Evolutionary conservation across 2,329 filamentous ascomycete genomes (phyloP), one percentile per base, ranked within the genome.

Genomic region (Colletotrichum sojae): DNA sequence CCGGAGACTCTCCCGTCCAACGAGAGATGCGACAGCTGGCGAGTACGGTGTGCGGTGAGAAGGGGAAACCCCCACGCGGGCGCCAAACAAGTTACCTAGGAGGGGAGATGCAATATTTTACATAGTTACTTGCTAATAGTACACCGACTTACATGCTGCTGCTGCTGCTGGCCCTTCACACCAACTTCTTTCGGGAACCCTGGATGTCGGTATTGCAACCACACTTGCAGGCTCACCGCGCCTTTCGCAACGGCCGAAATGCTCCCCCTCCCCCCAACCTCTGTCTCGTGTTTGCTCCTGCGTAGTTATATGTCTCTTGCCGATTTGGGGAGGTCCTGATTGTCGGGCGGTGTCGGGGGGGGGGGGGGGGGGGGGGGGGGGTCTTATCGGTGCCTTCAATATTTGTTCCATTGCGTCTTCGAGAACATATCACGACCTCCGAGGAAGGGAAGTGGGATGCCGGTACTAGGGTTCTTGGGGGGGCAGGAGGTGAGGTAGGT

Each of bases 111-210:
- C 31, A 36, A 36, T 36, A 27, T 53, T 22, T 53, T 22, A 53
- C 40, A 43, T 43, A n/a, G 10, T 43, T 43, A 16, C 45, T n/a
- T 16, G 43, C 39, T 15, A 10, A 40, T 12, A 40, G 39, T 10
- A 40, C 39, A 40, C 39, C 10, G 39, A 25, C 22, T 25, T 25
- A 40, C 39, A 40, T 40, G 39, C 10, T 12, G 39, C 39, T 15
- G 13, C 39, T 12, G 39, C 13, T 5, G 16, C 12, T 5, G n/a
- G 8, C 3, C 5, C 31, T 60, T 12, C 39, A 62, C 58, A 62
- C 58, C 58, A 62, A 43, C 58, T 62, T 45, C 48, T 62, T 62
- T 62, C 36, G 58, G 58, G 22, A 61, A 20, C 31, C 15, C 49
- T 53, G 48, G 58, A 18, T 62, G 58, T 31, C 36, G 36, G 49